Base-by-base conservation (phyloP, 306 rosid genomes). In the Cucurbita argyrosperma region DNA sequence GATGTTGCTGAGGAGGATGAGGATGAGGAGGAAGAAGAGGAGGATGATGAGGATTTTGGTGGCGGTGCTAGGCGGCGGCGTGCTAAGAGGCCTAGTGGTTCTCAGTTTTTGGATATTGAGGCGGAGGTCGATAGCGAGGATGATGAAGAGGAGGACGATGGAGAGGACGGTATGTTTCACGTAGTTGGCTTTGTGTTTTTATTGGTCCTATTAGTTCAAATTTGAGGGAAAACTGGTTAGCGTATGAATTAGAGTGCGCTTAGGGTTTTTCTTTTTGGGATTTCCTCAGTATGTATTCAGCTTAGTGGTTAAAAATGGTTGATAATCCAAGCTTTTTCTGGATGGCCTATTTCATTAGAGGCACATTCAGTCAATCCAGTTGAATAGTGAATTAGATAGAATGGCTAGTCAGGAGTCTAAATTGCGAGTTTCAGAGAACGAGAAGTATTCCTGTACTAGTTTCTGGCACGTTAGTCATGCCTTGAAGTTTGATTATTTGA, bases 101-200 rank as follows among this genome's bases (percentile, higher is more conserved):
- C 86, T 0, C 77, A 86, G 68, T 95, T 83, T 57, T 81, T 95
- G 67, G 97, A 95, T 15, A 78, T 82, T 5, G 96, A 88, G 74
- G 99, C 99, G 0, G 78, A 30, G n/a, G 99, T 91, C 1, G 96
- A 91, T 69, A 69, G 78, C 7, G 99, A 95, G 2, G 99, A 88
- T 0, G 99, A 95, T 3, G 99, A 90, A 77, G 99, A 95, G 56
- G 99, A 91, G 37, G 99, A 91, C 10, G 99, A 91, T 4, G 97
- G 80, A 13, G 97, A 95, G 55, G 96, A 95, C 63, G 99, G 99
- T 95, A 70, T 1, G 89, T 76, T 19, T 62, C 14, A 11, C 52
- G 39, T 55, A 6, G 13, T 19, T 18, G 14, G 14, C 8, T 21
- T 5, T 55, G 14, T 2, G n/a, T n/a, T 68, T 55, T 61, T 47